Evolutionary conservation across 2,329 filamentous ascomycete species (phyloP).

Genomic region (Alternaria atra): DNA sequence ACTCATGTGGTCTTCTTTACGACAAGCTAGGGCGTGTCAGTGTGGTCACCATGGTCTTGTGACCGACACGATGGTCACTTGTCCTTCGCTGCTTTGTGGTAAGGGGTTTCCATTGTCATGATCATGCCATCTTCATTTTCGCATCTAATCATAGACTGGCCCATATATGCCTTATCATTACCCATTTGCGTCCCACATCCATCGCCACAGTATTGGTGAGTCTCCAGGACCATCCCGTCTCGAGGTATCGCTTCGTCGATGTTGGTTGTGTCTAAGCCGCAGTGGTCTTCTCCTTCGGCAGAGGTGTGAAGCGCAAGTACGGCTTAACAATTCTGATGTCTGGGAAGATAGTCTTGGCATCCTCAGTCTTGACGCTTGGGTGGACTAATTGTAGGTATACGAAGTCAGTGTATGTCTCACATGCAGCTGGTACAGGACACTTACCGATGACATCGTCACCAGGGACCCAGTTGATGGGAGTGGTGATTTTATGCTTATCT

Average conservation of each 20-base stretch:
- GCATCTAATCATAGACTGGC: not conserved
- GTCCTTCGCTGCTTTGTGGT: too few species aligned
- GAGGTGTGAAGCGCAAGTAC: constrained; percentile 67
- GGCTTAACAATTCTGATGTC: constrained; percentile 70
- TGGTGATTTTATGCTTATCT: constrained; percentile 68
- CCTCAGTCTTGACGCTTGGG: constrained; percentile 65
- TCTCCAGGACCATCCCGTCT: not conserved
- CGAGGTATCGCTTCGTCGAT: not conserved
- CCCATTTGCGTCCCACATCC: not conserved
- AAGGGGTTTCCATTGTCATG: not conserved
- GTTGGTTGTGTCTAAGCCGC: constrained; percentile 43
- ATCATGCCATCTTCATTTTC: not conserved
- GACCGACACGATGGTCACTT: too few species aligned
- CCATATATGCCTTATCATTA: not conserved
- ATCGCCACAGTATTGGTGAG: not conserved
- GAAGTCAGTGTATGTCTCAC: not conserved
- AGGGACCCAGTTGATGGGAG: constrained; percentile 64
- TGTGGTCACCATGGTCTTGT: too few species aligned
- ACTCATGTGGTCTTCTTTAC: too few species aligned
- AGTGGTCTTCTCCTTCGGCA: constrained; percentile 66
- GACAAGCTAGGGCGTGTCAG: too few species aligned
- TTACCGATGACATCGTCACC: not conserved
- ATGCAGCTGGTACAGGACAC: not conserved
- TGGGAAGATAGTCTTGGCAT: constrained; percentile 67
- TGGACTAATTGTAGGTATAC: constrained; percentile 61